Conservation (phyloP, 176 grass and related monocot species). For the Oryza australiensis region DNA sequence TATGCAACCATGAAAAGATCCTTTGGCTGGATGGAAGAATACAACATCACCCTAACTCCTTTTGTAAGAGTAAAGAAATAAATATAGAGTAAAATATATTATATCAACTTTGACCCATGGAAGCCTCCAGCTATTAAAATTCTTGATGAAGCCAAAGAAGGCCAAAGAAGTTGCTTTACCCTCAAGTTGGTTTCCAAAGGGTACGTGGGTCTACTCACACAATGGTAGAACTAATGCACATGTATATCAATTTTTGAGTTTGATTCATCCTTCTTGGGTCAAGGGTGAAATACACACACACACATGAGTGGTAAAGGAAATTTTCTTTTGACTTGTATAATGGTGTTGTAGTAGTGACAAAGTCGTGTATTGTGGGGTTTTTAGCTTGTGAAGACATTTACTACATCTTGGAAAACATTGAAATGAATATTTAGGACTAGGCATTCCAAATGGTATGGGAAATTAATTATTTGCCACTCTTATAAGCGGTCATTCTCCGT, state of each 20-base stretch:
- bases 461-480: too few species aligned
- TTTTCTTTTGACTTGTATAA: background rate
- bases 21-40: background rate
- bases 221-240: background rate
- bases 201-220: background rate
- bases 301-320: background rate
- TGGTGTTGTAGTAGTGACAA: too few species aligned
- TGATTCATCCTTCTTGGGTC: background rate
- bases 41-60: background rate
- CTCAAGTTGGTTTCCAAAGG: background rate
- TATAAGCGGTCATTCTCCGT: too few species aligned
- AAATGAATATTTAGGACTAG: too few species aligned
- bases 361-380: too few species aligned
- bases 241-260: background rate
- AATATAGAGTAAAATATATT: background rate
- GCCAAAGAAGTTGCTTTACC: background rate
- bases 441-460: background rate
- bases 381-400: too few species aligned
- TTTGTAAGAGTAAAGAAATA: background rate
- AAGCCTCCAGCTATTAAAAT: background rate
- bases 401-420: too few species aligned
- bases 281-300: background rate
- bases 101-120: background rate
- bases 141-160: background rate
- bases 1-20: background rate